Evolutionary conservation across 169 alveolate species (phyloP).

Genomic region (Amoebophrya sp.): DNA sequence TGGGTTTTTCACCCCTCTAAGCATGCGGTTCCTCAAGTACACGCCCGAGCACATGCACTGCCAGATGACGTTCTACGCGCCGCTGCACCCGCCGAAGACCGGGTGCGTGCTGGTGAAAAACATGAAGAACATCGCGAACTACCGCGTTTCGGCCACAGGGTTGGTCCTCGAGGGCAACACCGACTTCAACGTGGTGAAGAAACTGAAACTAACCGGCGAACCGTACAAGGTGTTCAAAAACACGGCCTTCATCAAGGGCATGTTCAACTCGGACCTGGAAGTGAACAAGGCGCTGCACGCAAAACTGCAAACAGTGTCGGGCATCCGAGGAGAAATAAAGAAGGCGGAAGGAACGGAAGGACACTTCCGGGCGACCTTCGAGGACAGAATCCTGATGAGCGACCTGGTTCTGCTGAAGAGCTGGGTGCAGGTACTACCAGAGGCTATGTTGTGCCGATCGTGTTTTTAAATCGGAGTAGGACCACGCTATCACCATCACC

Average conservation of each 20-base stretch:
- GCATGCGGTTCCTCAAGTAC: constrained; percentile 56
- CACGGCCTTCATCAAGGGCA: constrained; percentile 93
- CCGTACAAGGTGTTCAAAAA: constrained; percentile 92
- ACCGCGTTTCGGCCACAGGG: constrained; percentile 92
- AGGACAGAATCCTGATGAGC: constrained; percentile 86
- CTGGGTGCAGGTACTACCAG: constrained; percentile 68
- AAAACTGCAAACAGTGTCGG: constrained; percentile 92
- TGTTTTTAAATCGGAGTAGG: too few relatives aligned
- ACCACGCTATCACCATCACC: too few relatives aligned
- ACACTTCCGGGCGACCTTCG: constrained; percentile 92
- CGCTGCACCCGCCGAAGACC: constrained; percentile 82
- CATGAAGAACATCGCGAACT: constrained; percentile 49
- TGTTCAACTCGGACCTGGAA: constrained; percentile 96
- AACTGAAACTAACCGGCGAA: constrained; percentile 82
- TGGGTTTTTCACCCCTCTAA: background rate
- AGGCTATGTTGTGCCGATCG: too few relatives aligned
- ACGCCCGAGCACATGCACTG: constrained; percentile 97
- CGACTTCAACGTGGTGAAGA: constrained; percentile 71
- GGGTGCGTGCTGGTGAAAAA: constrained; percentile 46
- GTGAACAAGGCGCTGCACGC: constrained; percentile 80
- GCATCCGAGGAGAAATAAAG: constrained; percentile 96
- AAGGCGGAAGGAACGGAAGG: constrained; percentile 87
- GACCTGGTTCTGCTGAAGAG: constrained; percentile 90
- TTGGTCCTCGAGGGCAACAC: constrained; percentile 77
- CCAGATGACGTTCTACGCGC: constrained; percentile 87